Evolutionary conservation across 495 filamentous ascomycete species (phyloP).

Genomic region (Pyrenula massariospora): DNA sequence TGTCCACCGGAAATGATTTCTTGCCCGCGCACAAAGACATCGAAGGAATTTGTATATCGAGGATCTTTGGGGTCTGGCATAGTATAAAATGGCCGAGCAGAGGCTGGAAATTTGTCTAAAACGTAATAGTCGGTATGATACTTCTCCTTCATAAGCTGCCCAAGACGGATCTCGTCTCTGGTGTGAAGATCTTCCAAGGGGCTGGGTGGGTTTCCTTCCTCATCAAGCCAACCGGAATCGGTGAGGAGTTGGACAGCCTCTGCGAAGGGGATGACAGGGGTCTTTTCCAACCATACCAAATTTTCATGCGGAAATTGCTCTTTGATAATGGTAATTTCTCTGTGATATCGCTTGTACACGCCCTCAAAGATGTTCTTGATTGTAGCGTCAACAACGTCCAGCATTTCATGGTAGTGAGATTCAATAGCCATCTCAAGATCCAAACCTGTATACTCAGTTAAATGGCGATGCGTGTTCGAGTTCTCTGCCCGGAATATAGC

Average conservation of each 20-base stretch:
- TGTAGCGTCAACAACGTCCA: conserved; percentile 60
- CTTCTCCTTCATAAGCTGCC: conserved; percentile 71
- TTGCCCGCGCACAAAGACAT: conserved; percentile 90
- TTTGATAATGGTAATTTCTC: conserved; percentile 59
- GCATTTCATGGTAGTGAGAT: conserved; percentile 77
- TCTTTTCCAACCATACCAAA: conserved; percentile 69
- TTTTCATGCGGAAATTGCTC: conserved; percentile 55
- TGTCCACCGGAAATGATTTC: conserved; percentile 88
- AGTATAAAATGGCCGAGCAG: conserved; percentile 86
- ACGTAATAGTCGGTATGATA: conserved; percentile 88
- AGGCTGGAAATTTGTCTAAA: conserved; percentile 82
- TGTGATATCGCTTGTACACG: conserved; percentile 48
- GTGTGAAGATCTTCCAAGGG: conserved; percentile 71
- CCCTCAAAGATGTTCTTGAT: conserved; percentile 76
- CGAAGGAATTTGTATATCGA: conserved; percentile 77
- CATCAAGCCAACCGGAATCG: conserved; percentile 66
- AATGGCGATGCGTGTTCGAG: conserved; percentile 84
- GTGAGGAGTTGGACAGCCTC: conserved; percentile 73
- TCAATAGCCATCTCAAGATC: conserved; percentile 96
- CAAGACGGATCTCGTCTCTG: conserved; percentile 76
- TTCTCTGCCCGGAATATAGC: conserved; percentile 92
- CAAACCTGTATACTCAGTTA: conserved; percentile 92
- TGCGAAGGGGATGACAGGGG: conserved; percentile 67
- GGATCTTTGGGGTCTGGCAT: conserved; percentile 72
- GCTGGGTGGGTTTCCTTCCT: conserved; percentile 56